phyloP scores from a whole-genome alignment of 139 green algal species.

The Chloropicon primus region DNA sequence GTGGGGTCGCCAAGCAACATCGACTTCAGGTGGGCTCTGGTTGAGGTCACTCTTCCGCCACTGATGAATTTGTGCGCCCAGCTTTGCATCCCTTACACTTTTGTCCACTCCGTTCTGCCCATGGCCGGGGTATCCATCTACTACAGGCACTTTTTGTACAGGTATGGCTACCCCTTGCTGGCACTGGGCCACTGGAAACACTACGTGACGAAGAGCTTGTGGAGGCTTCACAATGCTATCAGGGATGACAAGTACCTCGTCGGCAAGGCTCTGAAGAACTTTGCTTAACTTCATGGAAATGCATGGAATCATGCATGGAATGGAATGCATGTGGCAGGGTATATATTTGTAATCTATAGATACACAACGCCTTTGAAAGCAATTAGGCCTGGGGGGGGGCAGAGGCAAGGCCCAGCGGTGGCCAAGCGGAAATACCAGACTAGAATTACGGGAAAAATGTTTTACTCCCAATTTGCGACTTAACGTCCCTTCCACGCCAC shows the following conservation, averaged over 20 bases:
- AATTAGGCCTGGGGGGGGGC: too few relatives aligned
- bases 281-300: too few relatives aligned
- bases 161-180: not conserved
- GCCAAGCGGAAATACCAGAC: too few relatives aligned
- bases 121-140: not conserved
- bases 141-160: not conserved
- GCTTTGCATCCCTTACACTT: not conserved
- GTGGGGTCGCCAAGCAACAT: not conserved
- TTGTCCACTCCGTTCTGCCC: not conserved
- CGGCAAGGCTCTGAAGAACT: not conserved
- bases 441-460: too few relatives aligned
- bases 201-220: not conserved
- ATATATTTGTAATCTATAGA: too few relatives aligned
- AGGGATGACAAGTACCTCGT: slow-evolving; percentile 15
- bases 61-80: not conserved
- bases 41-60: not conserved
- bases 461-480: too few relatives aligned
- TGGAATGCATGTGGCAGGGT: too few relatives aligned
- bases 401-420: too few relatives aligned
- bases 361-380: too few relatives aligned
- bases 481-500: too few relatives aligned
- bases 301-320: too few relatives aligned
- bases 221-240: slow-evolving; percentile 17
- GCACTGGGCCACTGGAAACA: not conserved
- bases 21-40: not conserved